Conservation (phyloP, 352 stramenopile genomes). For the Phytophthora macrochlamydospora region DNA sequence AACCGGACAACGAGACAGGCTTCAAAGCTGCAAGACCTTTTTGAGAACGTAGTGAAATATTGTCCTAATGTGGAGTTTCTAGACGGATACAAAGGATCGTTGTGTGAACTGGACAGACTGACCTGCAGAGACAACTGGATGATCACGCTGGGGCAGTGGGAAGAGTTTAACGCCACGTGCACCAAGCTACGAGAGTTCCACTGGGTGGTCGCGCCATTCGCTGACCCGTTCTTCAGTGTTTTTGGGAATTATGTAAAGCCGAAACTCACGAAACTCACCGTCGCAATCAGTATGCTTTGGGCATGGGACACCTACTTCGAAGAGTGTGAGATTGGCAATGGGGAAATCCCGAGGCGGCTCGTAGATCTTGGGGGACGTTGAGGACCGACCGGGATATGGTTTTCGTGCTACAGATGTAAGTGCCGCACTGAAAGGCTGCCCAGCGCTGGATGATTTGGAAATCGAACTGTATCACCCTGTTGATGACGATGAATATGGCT, state of each 20-base stretch:
- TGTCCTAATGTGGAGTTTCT: slow-evolving; percentile 39
- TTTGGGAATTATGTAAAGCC: slow-evolving; percentile 47
- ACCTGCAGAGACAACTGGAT: slow-evolving; percentile 36
- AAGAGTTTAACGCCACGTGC: slow-evolving; percentile 41
- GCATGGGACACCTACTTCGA: slow-evolving; percentile 44
- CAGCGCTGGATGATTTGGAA: slow-evolving; percentile 35
- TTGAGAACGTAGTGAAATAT: slow-evolving; percentile 37
- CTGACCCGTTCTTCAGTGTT: slow-evolving; percentile 42
- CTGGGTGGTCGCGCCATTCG: slow-evolving; percentile 45
- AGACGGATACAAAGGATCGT: slow-evolving; percentile 39
- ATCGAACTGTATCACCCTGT: slow-evolving; percentile 50
- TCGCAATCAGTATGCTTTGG: slow-evolving; percentile 50
- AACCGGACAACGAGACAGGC: slow-evolving; percentile 16
- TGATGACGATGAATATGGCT: slow-evolving; percentile 22
- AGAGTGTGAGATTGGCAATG: slow-evolving; percentile 6
- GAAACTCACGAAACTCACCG: slow-evolving; percentile 31
- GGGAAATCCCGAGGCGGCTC: not conserved
- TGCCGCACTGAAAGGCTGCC: slow-evolving; percentile 39
- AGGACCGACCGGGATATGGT: slow-evolving; percentile 22
- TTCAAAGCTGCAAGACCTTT: slow-evolving; percentile 21
- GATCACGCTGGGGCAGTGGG: slow-evolving; percentile 34
- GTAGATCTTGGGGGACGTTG: too few relatives aligned
- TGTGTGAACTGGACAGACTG: slow-evolving; percentile 40
- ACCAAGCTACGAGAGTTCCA: slow-evolving; percentile 41
- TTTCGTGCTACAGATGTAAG: slow-evolving; percentile 31